Conservation (phyloP, 2,329 filamentous ascomycete species). For the Hypocrella siamensis region DNA sequence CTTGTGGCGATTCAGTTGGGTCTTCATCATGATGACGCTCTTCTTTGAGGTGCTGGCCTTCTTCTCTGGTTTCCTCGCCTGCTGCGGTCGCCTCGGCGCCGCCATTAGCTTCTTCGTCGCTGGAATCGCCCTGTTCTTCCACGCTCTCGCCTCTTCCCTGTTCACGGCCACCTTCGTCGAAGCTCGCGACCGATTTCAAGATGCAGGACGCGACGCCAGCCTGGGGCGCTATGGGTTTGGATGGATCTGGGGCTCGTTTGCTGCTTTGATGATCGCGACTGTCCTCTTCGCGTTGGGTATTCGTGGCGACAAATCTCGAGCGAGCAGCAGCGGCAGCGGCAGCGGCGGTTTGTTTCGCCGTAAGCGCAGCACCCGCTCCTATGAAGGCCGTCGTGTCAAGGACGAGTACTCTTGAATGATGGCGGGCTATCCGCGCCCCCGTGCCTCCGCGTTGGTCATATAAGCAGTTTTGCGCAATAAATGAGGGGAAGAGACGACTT, state of each 20-base stretch:
- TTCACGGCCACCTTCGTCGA: constrained; percentile 64
- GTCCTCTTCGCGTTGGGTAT: constrained; percentile 52
- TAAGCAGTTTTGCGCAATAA: no score
- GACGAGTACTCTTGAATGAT: constrained; percentile 45
- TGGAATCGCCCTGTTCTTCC: constrained; percentile 50
- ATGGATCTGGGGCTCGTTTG: constrained; percentile 62
- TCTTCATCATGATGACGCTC: constrained; percentile 72
- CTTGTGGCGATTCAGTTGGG: constrained; percentile 84
- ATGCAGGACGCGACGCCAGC: constrained; percentile 35
- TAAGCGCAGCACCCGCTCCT: constrained; percentile 19
- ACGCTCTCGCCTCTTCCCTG: constrained; percentile 47
- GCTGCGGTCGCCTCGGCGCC: constrained; percentile 55
- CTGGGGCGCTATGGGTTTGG: constrained; percentile 57
- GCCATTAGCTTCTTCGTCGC: constrained; percentile 46
- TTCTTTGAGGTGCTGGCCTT: constrained; percentile 60
- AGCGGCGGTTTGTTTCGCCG: constrained; percentile 10
- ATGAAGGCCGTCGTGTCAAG: constrained; percentile 44
- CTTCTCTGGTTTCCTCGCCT: constrained; percentile 51
- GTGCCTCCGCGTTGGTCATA: no score
- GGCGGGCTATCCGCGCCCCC: no score
- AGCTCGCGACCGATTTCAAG: constrained; percentile 50
- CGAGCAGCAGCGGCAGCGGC: constrained; percentile 13
- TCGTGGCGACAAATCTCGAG: constrained; percentile 26
- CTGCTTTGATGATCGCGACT: constrained; percentile 47
- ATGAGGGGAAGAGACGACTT: no score